Evolutionary conservation across 140 eudicot species (phyloP), one percentile per base, ranked within the genome.

Genomic region (Senecio squalidus): DNA sequence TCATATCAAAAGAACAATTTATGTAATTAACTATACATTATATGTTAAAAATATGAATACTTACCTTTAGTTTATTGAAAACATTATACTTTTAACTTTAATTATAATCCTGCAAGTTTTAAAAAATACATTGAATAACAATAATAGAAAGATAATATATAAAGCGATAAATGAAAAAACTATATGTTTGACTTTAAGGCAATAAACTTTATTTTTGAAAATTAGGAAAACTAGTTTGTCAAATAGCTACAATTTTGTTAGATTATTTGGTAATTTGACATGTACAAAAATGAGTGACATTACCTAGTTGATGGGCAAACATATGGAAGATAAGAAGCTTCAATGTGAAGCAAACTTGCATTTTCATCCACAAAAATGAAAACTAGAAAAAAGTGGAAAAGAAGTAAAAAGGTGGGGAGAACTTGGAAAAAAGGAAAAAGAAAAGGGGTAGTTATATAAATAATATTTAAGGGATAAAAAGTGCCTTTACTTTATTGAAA

Each of bases 401-500:
- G 4, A 0, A 4, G 6, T 16, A 5, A 5, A 18, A 17, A 58
- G 63, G 28, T 11, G 53, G 45, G 60, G 15, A 18, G 47, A 47
- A 71, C 25, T 57, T 63, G 49, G 36, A 44, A 58, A 71, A 44
- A 61, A 23, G 38, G 5, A 43, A 62, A 62, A 55, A 33, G 60
- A 29, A 54, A 61, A 40, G 64, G 70, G 65, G 64, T 7, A 3
- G n/a, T 24, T 34, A 64, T 63, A 55, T 54, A 71, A 55, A 64
- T 17, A 23, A 29, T 39, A 39, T 53, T 61, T 53, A 17, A 44
- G 66, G 31, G 71, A 71, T 63, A 71, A 71, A 71, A 71, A 63
- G 77, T 71, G 66, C 64, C 38, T 33, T 26, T 45, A 71, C 71
- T 63, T 71, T 71, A 71, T 71, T 55, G 55, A 63, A 70, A 71